A percentile compares a stretch with the other conserved stretches of the same genome.
phyloP scores from a whole-genome alignment of 1,284 basidiomycete genomes.

The Sutorius eximius region DNA sequence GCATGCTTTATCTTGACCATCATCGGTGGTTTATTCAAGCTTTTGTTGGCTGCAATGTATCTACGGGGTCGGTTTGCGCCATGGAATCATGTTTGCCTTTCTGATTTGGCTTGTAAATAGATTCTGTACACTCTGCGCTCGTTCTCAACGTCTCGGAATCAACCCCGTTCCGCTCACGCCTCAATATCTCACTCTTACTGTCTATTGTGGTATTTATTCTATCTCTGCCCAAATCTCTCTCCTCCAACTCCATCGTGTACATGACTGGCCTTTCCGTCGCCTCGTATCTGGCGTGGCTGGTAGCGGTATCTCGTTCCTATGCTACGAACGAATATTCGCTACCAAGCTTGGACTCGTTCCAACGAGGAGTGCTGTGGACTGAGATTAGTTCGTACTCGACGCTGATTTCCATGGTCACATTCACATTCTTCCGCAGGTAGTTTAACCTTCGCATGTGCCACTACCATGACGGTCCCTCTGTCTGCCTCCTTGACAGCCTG shows the following conservation, averaged over 20 bases:
- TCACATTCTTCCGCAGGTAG: constrained; percentile 22
- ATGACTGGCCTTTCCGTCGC: constrained; percentile 57
- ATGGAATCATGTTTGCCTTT: neutral
- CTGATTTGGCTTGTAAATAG: constrained; percentile 34
- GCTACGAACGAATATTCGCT: constrained; percentile 42
- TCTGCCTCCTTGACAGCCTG: constrained; percentile 58
- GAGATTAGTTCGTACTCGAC: constrained; percentile 54
- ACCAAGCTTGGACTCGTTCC: constrained; percentile 38
- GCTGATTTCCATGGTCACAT: neutral
- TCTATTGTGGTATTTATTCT: constrained; percentile 49
- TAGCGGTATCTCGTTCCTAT: constrained; percentile 50
- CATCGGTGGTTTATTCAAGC: constrained; percentile 45
- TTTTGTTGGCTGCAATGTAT: constrained; percentile 60
- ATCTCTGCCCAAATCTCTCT: constrained; percentile 52
- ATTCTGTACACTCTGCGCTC: constrained; percentile 51
- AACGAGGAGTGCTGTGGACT: constrained; percentile 57
- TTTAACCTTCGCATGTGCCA: constrained; percentile 67
- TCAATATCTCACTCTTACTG: constrained; percentile 40
- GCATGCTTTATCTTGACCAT: constrained; percentile 44
- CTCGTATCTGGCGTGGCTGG: constrained; percentile 61
- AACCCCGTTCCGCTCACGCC: constrained; percentile 32
- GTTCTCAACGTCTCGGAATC: constrained; percentile 41
- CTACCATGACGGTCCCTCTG: constrained; percentile 61
- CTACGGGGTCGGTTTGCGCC: constrained; percentile 52
- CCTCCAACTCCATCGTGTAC: constrained; percentile 51